Conservation (phyloP, 768 basidiomycete species). For the Sporobolomyces roseus region DNA sequence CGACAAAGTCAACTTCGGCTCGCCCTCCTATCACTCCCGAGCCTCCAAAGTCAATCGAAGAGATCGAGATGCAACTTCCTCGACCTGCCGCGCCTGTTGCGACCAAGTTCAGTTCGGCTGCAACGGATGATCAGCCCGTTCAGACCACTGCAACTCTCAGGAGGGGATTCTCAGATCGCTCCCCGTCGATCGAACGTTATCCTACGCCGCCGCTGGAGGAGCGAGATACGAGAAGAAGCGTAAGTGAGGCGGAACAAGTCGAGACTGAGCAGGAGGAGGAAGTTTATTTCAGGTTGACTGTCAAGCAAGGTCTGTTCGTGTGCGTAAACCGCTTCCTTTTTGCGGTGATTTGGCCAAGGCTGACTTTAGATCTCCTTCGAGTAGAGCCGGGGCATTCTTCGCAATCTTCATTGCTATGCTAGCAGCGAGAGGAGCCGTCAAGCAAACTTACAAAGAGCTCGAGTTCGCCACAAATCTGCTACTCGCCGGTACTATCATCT, state of each 20-base stretch:
- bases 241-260: neutral
- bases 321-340: neutral
- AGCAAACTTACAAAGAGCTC: conserved; percentile 1
- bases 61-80: conserved; percentile 12
- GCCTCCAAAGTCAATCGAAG: neutral
- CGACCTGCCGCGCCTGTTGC: conserved; percentile 1
- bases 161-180: conserved; percentile 5
- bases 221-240: neutral
- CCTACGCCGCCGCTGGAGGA: conserved; percentile 16
- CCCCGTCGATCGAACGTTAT: neutral
- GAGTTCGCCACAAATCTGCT: conserved; percentile 12
- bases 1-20: neutral
- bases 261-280: neutral
- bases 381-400: conserved; percentile 3
- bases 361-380: no score
- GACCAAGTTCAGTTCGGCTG: conserved; percentile 1
- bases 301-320: conserved; percentile 5
- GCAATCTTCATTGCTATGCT: conserved; percentile 9
- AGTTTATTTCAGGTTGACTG: conserved; percentile 7
- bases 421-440: neutral
- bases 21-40: neutral
- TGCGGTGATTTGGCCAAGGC: neutral
- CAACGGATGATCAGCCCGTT: conserved; percentile 2
- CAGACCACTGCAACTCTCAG: conserved; percentile 23
- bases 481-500: conserved; percentile 22